Evolutionary conservation across 2,329 filamentous ascomycete species (phyloP).

Genomic region (Fusarium sp.): DNA sequence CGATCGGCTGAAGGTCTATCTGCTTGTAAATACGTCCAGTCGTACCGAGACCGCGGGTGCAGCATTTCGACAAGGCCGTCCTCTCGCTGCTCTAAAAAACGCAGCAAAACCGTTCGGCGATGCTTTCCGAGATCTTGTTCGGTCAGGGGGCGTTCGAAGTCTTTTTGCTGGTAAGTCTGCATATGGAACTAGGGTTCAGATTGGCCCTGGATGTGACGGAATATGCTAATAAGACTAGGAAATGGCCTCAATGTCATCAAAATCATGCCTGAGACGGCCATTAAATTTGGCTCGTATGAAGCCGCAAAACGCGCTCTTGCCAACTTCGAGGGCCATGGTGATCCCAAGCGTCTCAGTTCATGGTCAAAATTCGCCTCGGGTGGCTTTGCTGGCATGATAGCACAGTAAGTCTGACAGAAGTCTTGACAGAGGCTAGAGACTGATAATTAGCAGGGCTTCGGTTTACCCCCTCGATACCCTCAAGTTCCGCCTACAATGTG

Average conservation of each 20-base stretch:
- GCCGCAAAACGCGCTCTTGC: conserved; percentile 89
- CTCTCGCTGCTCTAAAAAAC: conserved; percentile 70
- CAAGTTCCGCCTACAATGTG: conserved; percentile 88
- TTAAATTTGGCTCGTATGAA: conserved; percentile 98
- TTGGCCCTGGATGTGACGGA: not conserved
- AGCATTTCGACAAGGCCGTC: conserved; percentile 75
- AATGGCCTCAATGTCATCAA: conserved; percentile 97
- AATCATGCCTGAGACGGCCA: conserved; percentile 98
- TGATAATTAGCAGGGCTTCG: conserved; percentile 67
- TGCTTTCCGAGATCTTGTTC: conserved; percentile 83
- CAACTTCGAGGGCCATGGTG: conserved; percentile 85
- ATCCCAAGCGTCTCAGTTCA: conserved; percentile 80
- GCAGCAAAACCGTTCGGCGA: conserved; percentile 75
- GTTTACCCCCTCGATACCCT: conserved; percentile 94
- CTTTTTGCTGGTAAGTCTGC: conserved; percentile 85
- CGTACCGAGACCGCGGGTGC: conserved; percentile 64
- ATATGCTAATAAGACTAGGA: conserved; percentile 61
- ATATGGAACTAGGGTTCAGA: not conserved
- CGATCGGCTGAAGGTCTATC: conserved; percentile 95
- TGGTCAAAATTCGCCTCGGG: conserved; percentile 92
- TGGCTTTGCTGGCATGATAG: conserved; percentile 91
- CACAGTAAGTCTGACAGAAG: conserved; percentile 71
- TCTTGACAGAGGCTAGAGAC: not conserved
- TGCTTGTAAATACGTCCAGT: conserved; percentile 83
- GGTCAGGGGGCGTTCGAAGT: conserved; percentile 84